phyloP scores from a whole-genome alignment of 192 early-diverging fungal genomes.

The Entomortierella lignicola region DNA sequence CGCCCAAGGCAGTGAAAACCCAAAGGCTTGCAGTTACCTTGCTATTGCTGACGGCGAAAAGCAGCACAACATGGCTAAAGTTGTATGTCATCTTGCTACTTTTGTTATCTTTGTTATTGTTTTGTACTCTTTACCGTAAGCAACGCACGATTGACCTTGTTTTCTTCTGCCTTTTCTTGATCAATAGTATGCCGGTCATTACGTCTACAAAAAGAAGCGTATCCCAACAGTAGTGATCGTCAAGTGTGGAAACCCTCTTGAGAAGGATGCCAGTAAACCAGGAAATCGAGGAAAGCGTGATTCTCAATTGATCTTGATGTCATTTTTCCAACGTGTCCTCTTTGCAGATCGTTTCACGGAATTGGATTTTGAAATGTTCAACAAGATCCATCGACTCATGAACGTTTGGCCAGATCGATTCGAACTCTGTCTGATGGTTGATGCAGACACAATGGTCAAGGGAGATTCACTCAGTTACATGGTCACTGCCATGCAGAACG shows the following conservation, averaged over 20 bases:
- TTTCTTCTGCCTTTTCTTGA: neutral
- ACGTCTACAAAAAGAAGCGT: constrained; percentile 65
- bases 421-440: constrained; percentile 86
- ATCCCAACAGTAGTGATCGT: constrained; percentile 77
- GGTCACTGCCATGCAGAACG: constrained; percentile 92
- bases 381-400: constrained; percentile 80
- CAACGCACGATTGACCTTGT: too few relatives aligned
- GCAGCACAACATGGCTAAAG: constrained; percentile 87
- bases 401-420: constrained; percentile 91
- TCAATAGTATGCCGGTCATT: constrained; percentile 77
- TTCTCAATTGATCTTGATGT: constrained; percentile 96
- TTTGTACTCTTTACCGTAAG: too few relatives aligned
- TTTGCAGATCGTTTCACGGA: constrained; percentile 91
- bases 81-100: too few relatives aligned
- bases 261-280: constrained; percentile 74
- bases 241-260: constrained; percentile 78
- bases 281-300: constrained; percentile 98
- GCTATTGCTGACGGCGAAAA: constrained; percentile 86
- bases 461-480: constrained; percentile 84
- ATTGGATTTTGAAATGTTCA: constrained; percentile 93
- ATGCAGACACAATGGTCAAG: constrained; percentile 91
- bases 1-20: constrained; percentile 69
- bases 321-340: constrained; percentile 84
- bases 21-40: constrained; percentile 82
- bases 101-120: too few relatives aligned